Evolutionary conservation across 2,329 filamentous ascomycete genomes (phyloP), one percentile per base, ranked within the genome.

Genomic region (Fusarium continuum): DNA sequence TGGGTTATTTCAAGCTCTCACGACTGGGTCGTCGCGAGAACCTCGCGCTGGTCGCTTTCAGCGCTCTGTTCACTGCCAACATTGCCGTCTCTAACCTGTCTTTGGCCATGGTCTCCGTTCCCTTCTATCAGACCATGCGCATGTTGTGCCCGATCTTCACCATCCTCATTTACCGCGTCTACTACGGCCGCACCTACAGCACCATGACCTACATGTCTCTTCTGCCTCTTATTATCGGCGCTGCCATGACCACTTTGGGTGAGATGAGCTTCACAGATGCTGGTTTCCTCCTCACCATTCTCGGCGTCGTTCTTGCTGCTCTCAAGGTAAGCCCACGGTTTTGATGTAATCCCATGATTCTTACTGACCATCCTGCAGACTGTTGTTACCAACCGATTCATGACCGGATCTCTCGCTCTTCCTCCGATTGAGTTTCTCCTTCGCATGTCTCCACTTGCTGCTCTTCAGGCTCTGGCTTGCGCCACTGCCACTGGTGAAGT

Each of bases 41-140:
- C 71, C 72, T 85, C 35, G 78, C 81, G n/a, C 78, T 87, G 34
- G 74, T 85, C 26, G 79, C 82, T 40, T 88, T 88, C 72, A 88
- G 85, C 29, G 77, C 82, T 34, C 79, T 88, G 8, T 88, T 87
- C 74, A 88, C 85, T 14, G 78, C 85, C 71, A 88, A 88, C 73
- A 87, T 88, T 65, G 85, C 85, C 55, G 82, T 87, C 39, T 86
- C 84, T n/a, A 88, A 88, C 73, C 78, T 87, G 20, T 87, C 85
- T n/a, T 78, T 88, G 31, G 78, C 77, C 58, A 81, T 86, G 80
- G 85, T 86, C 31, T 88, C 86, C 1, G 83, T 88, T n/a, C 83
- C 86, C 3, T 88, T 88, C 74, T 87, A 88, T 73, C 86, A 88
- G 72, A 85, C 87, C 55, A 82, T 88, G 73, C 82, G 86, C 62